phyloP scores from a whole-genome alignment of 352 stramenopile genomes.

The Phytophthora fragariae region DNA sequence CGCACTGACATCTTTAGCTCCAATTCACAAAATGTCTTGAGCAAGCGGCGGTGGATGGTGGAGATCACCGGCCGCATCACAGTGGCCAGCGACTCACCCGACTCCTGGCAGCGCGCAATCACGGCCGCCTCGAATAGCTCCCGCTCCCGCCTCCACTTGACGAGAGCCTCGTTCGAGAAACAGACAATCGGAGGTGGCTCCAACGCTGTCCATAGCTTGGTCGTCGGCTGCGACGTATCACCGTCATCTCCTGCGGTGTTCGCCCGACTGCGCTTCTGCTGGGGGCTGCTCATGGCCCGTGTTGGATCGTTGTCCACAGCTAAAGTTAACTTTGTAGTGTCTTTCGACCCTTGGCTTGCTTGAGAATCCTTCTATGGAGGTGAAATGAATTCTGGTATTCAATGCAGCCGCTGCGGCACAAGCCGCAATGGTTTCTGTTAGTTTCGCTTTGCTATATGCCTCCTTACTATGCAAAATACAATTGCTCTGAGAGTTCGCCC shows the following conservation, averaged over 20 bases:
- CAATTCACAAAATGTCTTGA: conserved; percentile 8
- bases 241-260: neutral
- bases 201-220: neutral
- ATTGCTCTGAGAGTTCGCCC: conserved; percentile 3
- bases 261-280: neutral
- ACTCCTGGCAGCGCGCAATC: conserved; percentile 6
- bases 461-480: neutral
- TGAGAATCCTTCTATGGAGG: conserved; percentile 1
- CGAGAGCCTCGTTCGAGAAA: neutral
- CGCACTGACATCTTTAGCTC: conserved; percentile 1
- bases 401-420: conserved; percentile 2
- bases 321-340: conserved; percentile 1
- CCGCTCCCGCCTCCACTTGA: neutral
- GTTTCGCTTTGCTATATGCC: too few relatives aligned
- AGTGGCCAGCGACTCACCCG: conserved; percentile 3
- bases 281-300: neutral
- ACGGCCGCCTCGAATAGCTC: neutral
- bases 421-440: neutral
- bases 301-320: neutral
- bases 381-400: conserved; percentile 17
- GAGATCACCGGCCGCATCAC: conserved; percentile 1
- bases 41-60: conserved; percentile 3
- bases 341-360: conserved; percentile 1
- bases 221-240: neutral
- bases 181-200: neutral